A percentile compares a stretch with the other conserved stretches of the same genome.
Evolutionary conservation across 1,284 basidiomycete genomes (phyloP).

Genomic region (Laetiporus sulphureus): DNA sequence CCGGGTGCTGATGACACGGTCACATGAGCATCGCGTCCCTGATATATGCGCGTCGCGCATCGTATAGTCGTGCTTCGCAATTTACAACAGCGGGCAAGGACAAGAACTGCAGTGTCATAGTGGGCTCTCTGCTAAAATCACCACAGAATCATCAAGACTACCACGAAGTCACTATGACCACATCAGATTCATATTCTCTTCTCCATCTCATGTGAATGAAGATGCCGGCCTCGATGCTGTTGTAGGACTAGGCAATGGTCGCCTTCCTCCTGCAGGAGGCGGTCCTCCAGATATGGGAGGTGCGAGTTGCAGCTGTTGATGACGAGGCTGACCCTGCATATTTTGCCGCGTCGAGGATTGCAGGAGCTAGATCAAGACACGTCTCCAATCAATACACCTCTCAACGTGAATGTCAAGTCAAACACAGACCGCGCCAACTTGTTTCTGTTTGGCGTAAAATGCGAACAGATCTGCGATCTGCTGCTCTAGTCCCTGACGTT

Average conservation of each 20-base stretch:
- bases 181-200: no score
- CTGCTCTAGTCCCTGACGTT: constrained; percentile 67
- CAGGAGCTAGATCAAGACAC: neutral
- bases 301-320: neutral
- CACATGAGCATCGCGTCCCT: no score
- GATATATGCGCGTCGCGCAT: no score
- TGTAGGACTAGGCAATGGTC: constrained; percentile 3
- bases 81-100: no score
- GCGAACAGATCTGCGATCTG: constrained; percentile 69
- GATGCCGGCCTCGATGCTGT: constrained; percentile 3
- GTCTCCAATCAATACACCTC: no score
- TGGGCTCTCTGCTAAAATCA: no score
- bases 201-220: constrained; percentile 1
- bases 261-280: neutral
- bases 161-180: no score
- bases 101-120: no score
- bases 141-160: no score
- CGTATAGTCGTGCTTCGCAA: no score
- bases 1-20: constrained; percentile 7
- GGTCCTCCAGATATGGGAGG: neutral
- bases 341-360: neutral
- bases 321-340: neutral
- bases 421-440: constrained; percentile 33
- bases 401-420: no score
- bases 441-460: constrained; percentile 67